Percentiles rank a stretch among this genome's conserved stretches.
phyloP scores from a whole-genome alignment of 805 yeast species.

The Starmerella gropengiesseri region DNA sequence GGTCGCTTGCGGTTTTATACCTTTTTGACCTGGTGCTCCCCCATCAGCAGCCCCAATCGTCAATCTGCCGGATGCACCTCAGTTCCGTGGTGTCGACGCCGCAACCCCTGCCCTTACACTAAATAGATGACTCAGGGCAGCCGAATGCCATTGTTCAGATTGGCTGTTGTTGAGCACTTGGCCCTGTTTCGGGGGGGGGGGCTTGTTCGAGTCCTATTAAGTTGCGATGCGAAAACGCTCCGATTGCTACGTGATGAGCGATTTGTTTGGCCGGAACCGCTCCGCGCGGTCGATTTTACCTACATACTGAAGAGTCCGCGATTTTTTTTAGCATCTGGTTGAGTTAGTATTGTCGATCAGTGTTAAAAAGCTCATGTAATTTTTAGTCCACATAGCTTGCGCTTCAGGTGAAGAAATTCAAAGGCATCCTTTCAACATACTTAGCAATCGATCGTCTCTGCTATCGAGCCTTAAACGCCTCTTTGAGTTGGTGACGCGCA shows the following conservation, averaged over 20 bases:
- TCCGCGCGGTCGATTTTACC: too few species aligned
- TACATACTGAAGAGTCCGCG: neutral
- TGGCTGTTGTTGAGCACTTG: conserved; percentile 8
- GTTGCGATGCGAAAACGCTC: too few species aligned
- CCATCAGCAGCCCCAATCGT: neutral
- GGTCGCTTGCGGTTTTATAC: neutral
- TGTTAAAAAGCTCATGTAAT: conserved; percentile 36
- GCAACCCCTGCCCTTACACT: conserved; percentile 1
- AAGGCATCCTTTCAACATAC: conserved; percentile 30
- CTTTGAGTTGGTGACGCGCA: too few species aligned
- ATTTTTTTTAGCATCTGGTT: neutral
- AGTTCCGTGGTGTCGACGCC: neutral
- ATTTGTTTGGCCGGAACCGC: too few species aligned
- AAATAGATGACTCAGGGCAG: neutral
- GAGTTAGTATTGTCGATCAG: conserved; percentile 31
- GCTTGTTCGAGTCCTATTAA: too few species aligned
- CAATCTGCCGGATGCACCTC: neutral
- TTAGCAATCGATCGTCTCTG: conserved; percentile 5
- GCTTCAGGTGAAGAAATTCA: conserved; percentile 37
- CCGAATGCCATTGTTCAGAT: conserved; percentile 2
- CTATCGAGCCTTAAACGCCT: too few species aligned
- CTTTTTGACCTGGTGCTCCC: neutral
- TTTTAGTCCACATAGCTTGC: conserved; percentile 24
- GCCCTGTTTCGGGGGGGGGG: too few species aligned
- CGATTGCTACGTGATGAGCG: too few species aligned